Base-by-base conservation (phyloP, 2,329 filamentous ascomycete species). In the Arthroderma sp. region DNA sequence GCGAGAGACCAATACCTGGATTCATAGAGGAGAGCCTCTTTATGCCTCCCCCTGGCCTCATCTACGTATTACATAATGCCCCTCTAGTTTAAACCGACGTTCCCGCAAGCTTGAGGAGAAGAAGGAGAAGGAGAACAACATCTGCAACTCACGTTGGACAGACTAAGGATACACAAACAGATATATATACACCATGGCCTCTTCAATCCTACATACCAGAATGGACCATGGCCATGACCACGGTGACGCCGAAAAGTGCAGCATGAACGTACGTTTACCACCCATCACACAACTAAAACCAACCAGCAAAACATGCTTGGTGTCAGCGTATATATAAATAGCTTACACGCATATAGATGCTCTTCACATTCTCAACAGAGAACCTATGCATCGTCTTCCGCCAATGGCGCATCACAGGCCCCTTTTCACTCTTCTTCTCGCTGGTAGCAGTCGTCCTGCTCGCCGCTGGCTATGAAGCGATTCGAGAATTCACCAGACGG, bases 371-470 rank as follows among this genome's bases (percentile, higher is more conserved):
- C 89, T 79, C 87, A 63, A 89, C 88, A 2, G 77, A 74, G 46
- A 83, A 96, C 68, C 85, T 98, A 52, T 98, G 91, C 74, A 93
- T 98, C 65, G 78, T 98, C 64, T 98, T 96, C 73, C 75, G 74
- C 56, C 78, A 81, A 66, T 98, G 91, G 91, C 88, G 85, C 67
- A 69, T 98, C 64, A 80, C 75, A 50, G 80, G 81, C 49, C 80
- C 80, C 3, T 58, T 76, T 43, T 83, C 83, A 31, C 81, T 98
- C 47, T 57, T 95, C 62, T 64, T 87, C 58, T 94, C 89, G 29
- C 80, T 98, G 49, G 56, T 91, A 54, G 84, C 79, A 53, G 81
- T 98, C 55, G 76, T 93, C 48, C 73, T 83, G 49, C 72, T 98
- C 52, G 83, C 83, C 31, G 86, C 87, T n/a, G 87, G 86, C 53